Evolutionary conservation across 768 basidiomycete genomes (phyloP).

Genomic region (Pleurotus salmoneostramineus): DNA sequence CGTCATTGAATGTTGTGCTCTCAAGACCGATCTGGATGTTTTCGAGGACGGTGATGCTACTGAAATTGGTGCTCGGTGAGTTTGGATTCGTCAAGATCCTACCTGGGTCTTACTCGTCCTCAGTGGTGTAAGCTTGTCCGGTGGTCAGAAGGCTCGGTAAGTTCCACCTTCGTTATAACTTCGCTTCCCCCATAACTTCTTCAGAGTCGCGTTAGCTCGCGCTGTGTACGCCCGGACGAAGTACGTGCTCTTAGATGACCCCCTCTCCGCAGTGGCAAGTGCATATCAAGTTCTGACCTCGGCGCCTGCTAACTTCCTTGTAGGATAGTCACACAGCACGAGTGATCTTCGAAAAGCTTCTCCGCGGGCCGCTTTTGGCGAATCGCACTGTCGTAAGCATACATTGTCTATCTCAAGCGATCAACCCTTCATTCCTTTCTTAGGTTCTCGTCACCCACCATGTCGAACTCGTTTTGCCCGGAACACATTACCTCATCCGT

Average conservation of each 20-base stretch:
- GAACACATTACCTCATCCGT: conserved; percentile 67
- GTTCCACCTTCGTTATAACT: background rate
- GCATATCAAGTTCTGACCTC: background rate
- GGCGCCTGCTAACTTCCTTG: background rate
- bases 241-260: conserved; percentile 77
- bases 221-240: conserved; percentile 73
- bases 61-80: conserved; percentile 72
- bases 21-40: conserved; percentile 76
- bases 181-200: background rate
- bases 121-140: conserved; percentile 72
- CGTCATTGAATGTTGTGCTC: conserved; percentile 82
- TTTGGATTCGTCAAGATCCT: conserved; percentile 1
- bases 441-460: conserved; percentile 80
- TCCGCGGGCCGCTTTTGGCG: conserved; percentile 62
- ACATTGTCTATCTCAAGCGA: background rate
- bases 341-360: conserved; percentile 56
- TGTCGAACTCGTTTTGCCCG: conserved; percentile 76
- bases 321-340: conserved; percentile 70
- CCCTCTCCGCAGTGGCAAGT: conserved; percentile 76
- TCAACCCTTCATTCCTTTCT: background rate
- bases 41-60: conserved; percentile 85
- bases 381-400: conserved; percentile 60
- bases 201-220: conserved; percentile 75
- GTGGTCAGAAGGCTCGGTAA: conserved; percentile 79
- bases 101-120: background rate